Conservation (phyloP, 768 basidiomycete species). For the Pleurotus platypus region DNA sequence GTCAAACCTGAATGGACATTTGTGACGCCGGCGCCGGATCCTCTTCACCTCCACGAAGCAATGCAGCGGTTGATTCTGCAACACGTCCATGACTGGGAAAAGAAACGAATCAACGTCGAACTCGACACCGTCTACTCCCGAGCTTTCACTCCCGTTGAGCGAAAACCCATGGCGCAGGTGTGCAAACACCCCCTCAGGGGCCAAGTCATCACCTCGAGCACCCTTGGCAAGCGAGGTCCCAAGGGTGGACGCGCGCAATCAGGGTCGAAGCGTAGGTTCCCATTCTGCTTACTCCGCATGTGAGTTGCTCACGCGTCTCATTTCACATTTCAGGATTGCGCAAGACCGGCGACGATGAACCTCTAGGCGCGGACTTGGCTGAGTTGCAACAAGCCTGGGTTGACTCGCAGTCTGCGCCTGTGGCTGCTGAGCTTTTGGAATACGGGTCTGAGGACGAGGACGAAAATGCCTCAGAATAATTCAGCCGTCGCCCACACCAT, state of each 20-base stretch:
- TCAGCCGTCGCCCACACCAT: too few relatives aligned
- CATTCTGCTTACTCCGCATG: too few relatives aligned
- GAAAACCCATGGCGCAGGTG: background rate
- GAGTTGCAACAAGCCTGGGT: too few relatives aligned
- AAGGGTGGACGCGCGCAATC: background rate
- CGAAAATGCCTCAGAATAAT: too few relatives aligned
- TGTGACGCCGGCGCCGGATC: background rate
- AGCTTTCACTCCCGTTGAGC: background rate
- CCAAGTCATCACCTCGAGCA: background rate
- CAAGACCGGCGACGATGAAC: too few relatives aligned
- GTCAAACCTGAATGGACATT: background rate
- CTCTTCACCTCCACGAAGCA: conserved; percentile 5
- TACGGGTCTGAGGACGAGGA: too few relatives aligned
- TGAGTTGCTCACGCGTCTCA: too few relatives aligned
- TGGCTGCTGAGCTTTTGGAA: too few relatives aligned
- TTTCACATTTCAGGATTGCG: too few relatives aligned
- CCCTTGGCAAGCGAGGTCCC: background rate
- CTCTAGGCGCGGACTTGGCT: too few relatives aligned
- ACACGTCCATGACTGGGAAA: background rate
- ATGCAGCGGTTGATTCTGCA: conserved; percentile 4
- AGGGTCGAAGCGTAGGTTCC: background rate
- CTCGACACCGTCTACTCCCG: background rate
- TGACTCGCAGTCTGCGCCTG: too few relatives aligned
- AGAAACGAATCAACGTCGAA: background rate
- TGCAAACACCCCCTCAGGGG: background rate